These are phyloP conservation scores for Funneliformis mosseae DNA, from an alignment of 192 early-diverging fungal genomes.

Conservation along the genomic window DNA sequence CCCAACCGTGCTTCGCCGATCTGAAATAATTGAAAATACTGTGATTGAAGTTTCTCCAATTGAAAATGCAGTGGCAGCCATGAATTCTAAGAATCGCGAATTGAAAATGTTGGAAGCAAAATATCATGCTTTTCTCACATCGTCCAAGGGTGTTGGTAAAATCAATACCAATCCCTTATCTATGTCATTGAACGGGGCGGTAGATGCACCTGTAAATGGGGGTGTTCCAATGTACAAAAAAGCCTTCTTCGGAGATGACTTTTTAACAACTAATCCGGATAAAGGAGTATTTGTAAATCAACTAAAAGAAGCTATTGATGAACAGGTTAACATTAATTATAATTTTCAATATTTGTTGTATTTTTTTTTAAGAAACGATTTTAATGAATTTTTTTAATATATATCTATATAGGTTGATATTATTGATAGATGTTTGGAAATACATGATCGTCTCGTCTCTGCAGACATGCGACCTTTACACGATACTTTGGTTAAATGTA, in stretches of 20 bases:
- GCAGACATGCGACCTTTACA: constrained; percentile 73
- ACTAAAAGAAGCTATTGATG: constrained; percentile 61
- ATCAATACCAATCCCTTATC: constrained; percentile 71
- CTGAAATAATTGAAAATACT: constrained; percentile 54
- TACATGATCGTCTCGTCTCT: constrained; percentile 66
- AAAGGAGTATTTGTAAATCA: constrained; percentile 46
- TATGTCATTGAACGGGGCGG: constrained; percentile 80
- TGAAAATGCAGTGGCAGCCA: constrained; percentile 73
- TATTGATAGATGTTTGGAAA: constrained; percentile 58
- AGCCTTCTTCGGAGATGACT: constrained; percentile 62
- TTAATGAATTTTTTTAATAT: not conserved
- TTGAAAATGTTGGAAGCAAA: constrained; percentile 54
- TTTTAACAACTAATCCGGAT: constrained; percentile 46
- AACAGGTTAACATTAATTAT: constrained; percentile 55
- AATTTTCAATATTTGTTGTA: not conserved
- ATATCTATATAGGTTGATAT: constrained; percentile 51
- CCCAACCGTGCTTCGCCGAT: constrained; percentile 62
- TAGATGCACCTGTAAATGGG: constrained; percentile 85
- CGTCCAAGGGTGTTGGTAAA: not conserved
- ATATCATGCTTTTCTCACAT: constrained; percentile 45
- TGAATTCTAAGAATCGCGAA: constrained; percentile 70
- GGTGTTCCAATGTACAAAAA: constrained; percentile 75
- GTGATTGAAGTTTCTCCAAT: constrained; percentile 70
- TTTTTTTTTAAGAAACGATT: not conserved
- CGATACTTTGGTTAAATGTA: constrained; percentile 57